Percentiles rank a stretch among this genome's conserved stretches.
These are phyloP conservation scores for Ogataea pilisensis DNA, from an alignment of 805 yeast genomes.

Conservation along the genomic window DNA sequence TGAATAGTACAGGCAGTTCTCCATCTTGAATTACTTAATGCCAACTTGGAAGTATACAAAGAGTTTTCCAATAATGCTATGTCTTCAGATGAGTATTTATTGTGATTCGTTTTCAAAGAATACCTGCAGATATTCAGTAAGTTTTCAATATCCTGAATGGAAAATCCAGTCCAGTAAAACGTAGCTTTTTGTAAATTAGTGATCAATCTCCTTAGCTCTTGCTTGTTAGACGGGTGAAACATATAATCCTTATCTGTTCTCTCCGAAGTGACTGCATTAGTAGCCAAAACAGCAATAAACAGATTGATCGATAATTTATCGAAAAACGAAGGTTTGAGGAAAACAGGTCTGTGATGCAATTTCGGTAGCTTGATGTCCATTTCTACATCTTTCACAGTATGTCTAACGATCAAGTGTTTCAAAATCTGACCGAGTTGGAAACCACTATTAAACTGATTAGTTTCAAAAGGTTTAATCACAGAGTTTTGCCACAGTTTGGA, in stretches of 20 bases:
- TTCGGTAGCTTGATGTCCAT: conserved; percentile 54
- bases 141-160: conserved; percentile 51
- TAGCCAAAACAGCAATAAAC: conserved; percentile 63
- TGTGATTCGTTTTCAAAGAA: conserved; percentile 35
- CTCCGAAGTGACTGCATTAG: conserved; percentile 71
- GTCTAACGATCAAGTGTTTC: conserved; percentile 51
- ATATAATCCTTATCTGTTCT: conserved; percentile 63
- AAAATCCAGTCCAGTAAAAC: conserved; percentile 73
- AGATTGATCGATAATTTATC: conserved; percentile 59
- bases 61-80: conserved; percentile 39
- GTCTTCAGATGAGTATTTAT: conserved; percentile 37
- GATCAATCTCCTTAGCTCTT: conserved; percentile 51
- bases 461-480: conserved; percentile 47
- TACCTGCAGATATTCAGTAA: conserved; percentile 45
- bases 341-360: conserved; percentile 53
- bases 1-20: conserved; percentile 52
- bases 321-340: conserved; percentile 57
- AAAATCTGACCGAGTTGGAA: conserved; percentile 40
- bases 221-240: conserved; percentile 59
- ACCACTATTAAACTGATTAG: conserved; percentile 36
- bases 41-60: conserved; percentile 41
- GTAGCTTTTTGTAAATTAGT: conserved; percentile 63
- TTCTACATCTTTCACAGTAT: conserved; percentile 50
- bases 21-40: conserved; percentile 54
- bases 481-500: conserved; percentile 43